Evolutionary conservation across 371 early-diverging fungal genomes (phyloP), one percentile per base, ranked within the genome.

Genomic region (Nematocida homosporus): DNA sequence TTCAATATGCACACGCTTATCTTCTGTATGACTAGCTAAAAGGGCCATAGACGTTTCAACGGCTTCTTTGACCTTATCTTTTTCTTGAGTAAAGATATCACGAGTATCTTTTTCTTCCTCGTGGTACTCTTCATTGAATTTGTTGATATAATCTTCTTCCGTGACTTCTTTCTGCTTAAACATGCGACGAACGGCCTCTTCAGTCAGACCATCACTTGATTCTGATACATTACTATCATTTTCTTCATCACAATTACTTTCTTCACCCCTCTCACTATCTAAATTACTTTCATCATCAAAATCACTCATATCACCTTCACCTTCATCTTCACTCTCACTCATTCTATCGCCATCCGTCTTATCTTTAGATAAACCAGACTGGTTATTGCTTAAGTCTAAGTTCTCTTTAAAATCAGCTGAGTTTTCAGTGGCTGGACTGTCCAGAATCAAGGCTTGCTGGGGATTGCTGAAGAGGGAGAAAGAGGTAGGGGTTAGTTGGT

Each of bases 141-240:
- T 79, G 34, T 81, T 80, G 23, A 78, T 66, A 41, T 56, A 78
- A 23, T 78, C 79, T 38, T 81, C 78, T 56, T 81, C 78, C 34
- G 57, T 65, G 25, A 65, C 61, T 51, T 59, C 60, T n/a, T 69
- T 67, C 38, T 50, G 67, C 29, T 59, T 51, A 60, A 78, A 79
- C 64, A 63, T 78, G n/a, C 47, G 53, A 30, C 51, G 60, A 3
- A 79, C 50, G 0, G 75, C 68, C 44, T 27, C 38, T 30, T 65
- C 52, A 51, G 38, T 48, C 35, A 79, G 20, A 29, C 32, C 51
- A 18, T 75, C 77, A 38, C 67, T 57, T 20, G 35, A 60, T 0
- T 27, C 32, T 25, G 25, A 5, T 20, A 61, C 54, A 23, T 53
- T 32, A 35, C 34, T 38, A n/a, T n/a, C n/a, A n/a, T n/a, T n/a